Evolutionary conservation across 768 basidiomycete genomes (phyloP), one percentile per base, ranked within the genome.

Genomic region (Mycena vulgaris): DNA sequence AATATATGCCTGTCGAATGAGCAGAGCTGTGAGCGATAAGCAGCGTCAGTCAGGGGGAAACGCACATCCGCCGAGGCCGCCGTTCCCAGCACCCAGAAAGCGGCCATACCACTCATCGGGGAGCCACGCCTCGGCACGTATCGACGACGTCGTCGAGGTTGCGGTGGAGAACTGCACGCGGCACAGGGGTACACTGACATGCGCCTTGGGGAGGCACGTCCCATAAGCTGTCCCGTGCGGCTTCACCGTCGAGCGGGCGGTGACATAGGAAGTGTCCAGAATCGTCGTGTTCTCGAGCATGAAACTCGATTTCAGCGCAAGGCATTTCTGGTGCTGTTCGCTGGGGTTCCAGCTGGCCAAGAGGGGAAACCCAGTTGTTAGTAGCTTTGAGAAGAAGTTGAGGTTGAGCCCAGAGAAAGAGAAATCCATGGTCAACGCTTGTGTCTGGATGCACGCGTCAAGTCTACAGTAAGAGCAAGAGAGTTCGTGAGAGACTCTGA

Each of bases 61-160:
- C 72, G 28, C 47, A 74, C 73, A 71, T 55, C 73, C 73, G n/a
- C 62, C 63, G 27, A 74, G 69, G 11, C 73, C 73, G 17, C 69
- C 69, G 25, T 74, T 74, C 2, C 73, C 73, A 10, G 61, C n/a
- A 5, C 30, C 71, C n/a, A 68, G 21, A 48, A 69, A 72, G 4
- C 71, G 71, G 0, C 71, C 71, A 40, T 65, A 68, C 71, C 71
- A 72, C 53, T 72, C 63, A 33, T 72, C 71, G 2, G 71, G 70
- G 28, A 72, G 63, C 70, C 70, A 72, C 2, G 70, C 70, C 40
- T 72, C 71, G 5, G 67, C 71, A 2, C 53, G 63, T 45, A 72
- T 45, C 23, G 58, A 16, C 1, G 71, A 72, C 17, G 66, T 55
- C 6, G 27, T 6, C 30, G 27, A 49, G 5, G 71, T 72, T 1